Conservation (phyloP, 2,329 filamentous ascomycete species). For the Talaromyces sp. region DNA sequence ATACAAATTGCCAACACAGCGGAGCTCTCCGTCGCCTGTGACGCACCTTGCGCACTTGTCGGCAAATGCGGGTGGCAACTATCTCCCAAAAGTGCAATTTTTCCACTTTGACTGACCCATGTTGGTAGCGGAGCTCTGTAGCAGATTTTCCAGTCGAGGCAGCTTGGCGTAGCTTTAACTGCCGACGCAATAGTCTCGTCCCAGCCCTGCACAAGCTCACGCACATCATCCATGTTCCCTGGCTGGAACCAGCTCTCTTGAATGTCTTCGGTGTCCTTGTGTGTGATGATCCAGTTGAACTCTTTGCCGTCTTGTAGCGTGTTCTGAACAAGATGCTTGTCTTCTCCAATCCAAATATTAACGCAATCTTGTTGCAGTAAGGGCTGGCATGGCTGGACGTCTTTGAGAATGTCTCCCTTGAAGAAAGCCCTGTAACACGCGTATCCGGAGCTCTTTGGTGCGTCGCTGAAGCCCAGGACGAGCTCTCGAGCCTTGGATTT, state of each 20-base stretch:
- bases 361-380: slow-evolving; percentile 48
- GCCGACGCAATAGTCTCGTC: slow-evolving; percentile 17
- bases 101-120: slow-evolving; percentile 11
- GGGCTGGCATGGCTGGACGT: slow-evolving; percentile 19
- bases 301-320: slow-evolving; percentile 47
- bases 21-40: slow-evolving; percentile 63
- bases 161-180: slow-evolving; percentile 16
- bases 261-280: slow-evolving; percentile 31
- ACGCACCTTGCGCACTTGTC: slow-evolving; percentile 61
- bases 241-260: slow-evolving; percentile 10
- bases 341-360: slow-evolving; percentile 42
- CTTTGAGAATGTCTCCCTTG: slow-evolving; percentile 9
- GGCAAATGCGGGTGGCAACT: slow-evolving; percentile 65
- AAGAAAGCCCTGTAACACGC: slow-evolving; percentile 9
- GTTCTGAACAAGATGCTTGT: slow-evolving; percentile 42
- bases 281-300: slow-evolving; percentile 51
- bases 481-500: slow-evolving; percentile 15
- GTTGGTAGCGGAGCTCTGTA: slow-evolving; percentile 7
- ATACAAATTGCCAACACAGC: slow-evolving; percentile 25
- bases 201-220: slow-evolving; percentile 8
- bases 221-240: slow-evolving; percentile 10
- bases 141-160: slow-evolving; percentile 13
- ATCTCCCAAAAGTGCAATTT: slow-evolving; percentile 25
- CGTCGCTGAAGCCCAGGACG: slow-evolving; percentile 11
- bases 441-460: slow-evolving; percentile 7